Conservation (phyloP, 805 yeast genomes). For the Candida adriatica region DNA sequence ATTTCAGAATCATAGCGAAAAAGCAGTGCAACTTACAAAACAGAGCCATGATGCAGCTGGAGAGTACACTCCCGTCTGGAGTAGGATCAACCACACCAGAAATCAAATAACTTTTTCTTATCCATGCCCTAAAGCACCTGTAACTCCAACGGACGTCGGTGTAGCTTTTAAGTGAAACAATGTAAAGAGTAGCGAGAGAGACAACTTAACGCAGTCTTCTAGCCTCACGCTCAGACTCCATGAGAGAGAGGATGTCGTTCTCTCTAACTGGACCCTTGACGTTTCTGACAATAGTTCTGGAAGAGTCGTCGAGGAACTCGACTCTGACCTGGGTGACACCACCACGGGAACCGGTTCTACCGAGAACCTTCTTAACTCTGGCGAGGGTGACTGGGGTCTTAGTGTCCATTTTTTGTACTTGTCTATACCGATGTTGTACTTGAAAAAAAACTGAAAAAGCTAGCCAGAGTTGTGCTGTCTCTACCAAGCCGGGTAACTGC, state of each 20-base stretch:
- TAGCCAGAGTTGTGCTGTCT: background rate
- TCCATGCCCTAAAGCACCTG: too few relatives aligned
- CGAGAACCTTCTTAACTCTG: constrained; percentile 98
- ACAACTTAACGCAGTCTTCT: constrained; percentile 73
- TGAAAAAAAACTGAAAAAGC: constrained; percentile 1
- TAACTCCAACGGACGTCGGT: too few relatives aligned
- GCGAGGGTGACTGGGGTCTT: constrained; percentile 86
- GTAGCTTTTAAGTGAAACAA: background rate
- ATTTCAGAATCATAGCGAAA: too few relatives aligned
- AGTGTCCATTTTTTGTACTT: constrained; percentile 16
- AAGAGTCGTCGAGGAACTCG: constrained; percentile 90
- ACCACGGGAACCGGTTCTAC: constrained; percentile 99
- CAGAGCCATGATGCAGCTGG: too few relatives aligned
- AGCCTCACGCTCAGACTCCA: constrained; percentile 99
- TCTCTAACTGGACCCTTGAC: constrained; percentile 98
- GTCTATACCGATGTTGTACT: too few relatives aligned
- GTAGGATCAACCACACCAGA: too few relatives aligned
- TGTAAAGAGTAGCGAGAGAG: background rate
- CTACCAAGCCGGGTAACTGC: constrained; percentile 1
- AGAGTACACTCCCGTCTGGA: too few relatives aligned
- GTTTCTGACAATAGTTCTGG: constrained; percentile 95
- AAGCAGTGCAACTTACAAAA: too few relatives aligned
- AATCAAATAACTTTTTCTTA: too few relatives aligned
- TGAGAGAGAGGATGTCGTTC: constrained; percentile 96
- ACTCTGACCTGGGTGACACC: constrained; percentile 99